phyloP scores from a whole-genome alignment of 345 rosid species.

The Excoecaria agallocha region DNA sequence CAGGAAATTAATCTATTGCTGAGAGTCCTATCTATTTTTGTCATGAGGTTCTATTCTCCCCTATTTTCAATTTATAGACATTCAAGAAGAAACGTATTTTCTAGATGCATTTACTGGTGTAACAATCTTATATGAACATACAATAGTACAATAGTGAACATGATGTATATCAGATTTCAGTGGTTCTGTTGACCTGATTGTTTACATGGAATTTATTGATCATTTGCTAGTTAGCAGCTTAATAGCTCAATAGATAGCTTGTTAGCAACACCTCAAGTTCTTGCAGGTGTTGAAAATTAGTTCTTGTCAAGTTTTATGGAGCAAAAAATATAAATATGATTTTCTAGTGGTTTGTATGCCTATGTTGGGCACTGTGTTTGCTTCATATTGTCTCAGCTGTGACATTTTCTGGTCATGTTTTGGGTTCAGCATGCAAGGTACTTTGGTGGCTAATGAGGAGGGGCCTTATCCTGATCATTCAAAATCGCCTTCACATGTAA shows the following conservation, averaged over 20 bases:
- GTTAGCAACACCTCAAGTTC: neutral
- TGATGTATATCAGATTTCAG: neutral
- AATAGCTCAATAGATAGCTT: constrained; percentile 1
- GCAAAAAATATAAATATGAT: neutral
- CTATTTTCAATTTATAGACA: neutral
- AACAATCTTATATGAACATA: neutral
- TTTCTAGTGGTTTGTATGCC: neutral
- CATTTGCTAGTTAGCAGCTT: neutral
- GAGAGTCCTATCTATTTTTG: neutral
- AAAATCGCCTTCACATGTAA: constrained; percentile 44
- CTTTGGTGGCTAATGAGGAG: constrained; percentile 42
- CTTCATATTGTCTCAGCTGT: neutral
- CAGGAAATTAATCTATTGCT: neutral
- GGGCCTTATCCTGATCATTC: constrained; percentile 49
- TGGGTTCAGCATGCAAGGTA: constrained; percentile 47
- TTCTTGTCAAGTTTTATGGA: neutral
- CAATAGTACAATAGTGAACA: neutral
- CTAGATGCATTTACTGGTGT: neutral
- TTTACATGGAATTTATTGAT: neutral
- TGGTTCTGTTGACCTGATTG: neutral
- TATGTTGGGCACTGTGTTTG: neutral
- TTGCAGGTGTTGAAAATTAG: neutral
- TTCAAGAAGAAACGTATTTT: neutral
- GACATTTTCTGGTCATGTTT: constrained; percentile 11
- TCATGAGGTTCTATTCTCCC: neutral